Evolutionary conservation across 176 grass and related monocot genomes (phyloP), one percentile per base, ranked within the genome.

Genomic region (Oryza nivara): DNA sequence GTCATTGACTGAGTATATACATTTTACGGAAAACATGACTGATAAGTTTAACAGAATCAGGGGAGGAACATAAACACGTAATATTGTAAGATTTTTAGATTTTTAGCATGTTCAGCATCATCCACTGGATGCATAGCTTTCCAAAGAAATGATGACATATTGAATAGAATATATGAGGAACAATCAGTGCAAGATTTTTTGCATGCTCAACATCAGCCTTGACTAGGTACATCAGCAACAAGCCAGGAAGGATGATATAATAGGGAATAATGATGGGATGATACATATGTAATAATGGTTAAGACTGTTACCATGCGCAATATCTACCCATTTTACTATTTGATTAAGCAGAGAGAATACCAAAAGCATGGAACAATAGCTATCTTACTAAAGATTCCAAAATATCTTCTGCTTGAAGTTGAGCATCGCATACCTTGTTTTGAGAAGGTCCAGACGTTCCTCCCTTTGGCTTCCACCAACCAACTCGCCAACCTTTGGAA

Each of bases 381-480:
- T 63, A 3, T 61, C 20, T 10, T 63, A n/a, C 58, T 11, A 63
- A 61, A 22, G 58, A 63, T 11, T 63, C 58, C n/a, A 22, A 63
- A 23, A 63, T 63, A 2, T 10, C 58, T 63, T 63, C 58, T 63
- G 58, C 58, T 63, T 63, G 20, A 63, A 61, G 67, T 30, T 70
- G n/a, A 49, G 34, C 15, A 67, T 46, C 22, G 6, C n/a, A 14
- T 88, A 98, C 93, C 96, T 92, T 64, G 93, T 75, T 72, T 87
- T 88, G 56, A 98, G 89, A 79, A 92, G 74, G 32, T 95, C 93
- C 58, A 98, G 69, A 52, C 96, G 85, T 63, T 98, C 96, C 78
- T 98, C 96, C 71, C 96, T 98, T 92, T 98, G 95, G 87, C 95
- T 97, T 94, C 95, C 95, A 78, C 95, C 92, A 76, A 97, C 88